Percentiles rank a stretch among this genome's conserved stretches.
phyloP scores from a whole-genome alignment of 2,329 filamentous ascomycete genomes.

The Aspergillus pseudotamarii region DNA sequence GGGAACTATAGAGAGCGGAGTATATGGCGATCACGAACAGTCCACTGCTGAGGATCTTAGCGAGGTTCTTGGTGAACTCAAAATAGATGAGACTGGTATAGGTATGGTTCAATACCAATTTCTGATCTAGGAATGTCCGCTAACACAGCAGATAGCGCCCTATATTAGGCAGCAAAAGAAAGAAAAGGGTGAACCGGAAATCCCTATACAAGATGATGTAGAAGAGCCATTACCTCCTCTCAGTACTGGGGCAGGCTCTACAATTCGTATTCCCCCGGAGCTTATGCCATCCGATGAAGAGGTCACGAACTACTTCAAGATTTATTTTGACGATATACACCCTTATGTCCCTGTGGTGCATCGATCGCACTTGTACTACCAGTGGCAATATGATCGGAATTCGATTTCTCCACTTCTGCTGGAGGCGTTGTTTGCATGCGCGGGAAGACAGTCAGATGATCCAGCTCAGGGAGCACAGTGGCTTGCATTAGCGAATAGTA shows the following conservation, averaged over 20 bases:
- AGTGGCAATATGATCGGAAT: constrained; percentile 83
- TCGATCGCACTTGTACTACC: constrained; percentile 78
- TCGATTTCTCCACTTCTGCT: constrained; percentile 86
- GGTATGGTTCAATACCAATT: constrained; percentile 59
- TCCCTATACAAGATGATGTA: constrained; percentile 67
- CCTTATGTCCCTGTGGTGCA: constrained; percentile 91
- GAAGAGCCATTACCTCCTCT: constrained; percentile 71
- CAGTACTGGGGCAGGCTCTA: constrained; percentile 69
- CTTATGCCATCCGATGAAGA: constrained; percentile 90
- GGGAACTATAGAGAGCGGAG: constrained; percentile 44
- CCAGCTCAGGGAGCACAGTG: constrained; percentile 85
- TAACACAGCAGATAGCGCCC: constrained; percentile 60
- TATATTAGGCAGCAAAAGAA: constrained; percentile 73
- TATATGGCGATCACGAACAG: constrained; percentile 62
- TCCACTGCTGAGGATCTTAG: constrained; percentile 73
- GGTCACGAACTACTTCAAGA: constrained; percentile 80
- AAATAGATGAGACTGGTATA: constrained; percentile 83
- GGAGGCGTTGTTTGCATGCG: constrained; percentile 89
- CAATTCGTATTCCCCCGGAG: constrained; percentile 85
- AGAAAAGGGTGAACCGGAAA: constrained; percentile 53
- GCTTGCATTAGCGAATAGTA: constrained; percentile 86
- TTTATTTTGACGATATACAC: constrained; percentile 88
- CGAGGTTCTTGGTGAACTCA: constrained; percentile 81
- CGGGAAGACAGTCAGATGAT: constrained; percentile 80
- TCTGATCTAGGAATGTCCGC: neutral